phyloP scores from a whole-genome alignment of 2,329 filamentous ascomycete species.

The Ceratocystis cubensis region DNA sequence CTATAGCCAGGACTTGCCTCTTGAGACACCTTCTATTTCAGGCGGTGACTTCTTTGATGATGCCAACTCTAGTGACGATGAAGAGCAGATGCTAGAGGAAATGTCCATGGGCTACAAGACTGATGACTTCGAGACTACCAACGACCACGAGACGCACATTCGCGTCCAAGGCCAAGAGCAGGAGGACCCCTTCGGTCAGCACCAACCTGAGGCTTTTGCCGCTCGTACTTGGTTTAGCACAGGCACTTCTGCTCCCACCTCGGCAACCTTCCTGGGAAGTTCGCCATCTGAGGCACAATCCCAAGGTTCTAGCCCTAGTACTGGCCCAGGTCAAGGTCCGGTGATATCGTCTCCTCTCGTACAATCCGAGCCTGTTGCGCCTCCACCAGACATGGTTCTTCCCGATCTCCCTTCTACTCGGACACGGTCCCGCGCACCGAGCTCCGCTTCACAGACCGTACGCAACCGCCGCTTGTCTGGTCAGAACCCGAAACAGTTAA shows the following conservation, averaged over 20 bases:
- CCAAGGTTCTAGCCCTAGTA: background rate
- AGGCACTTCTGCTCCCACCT: conserved; percentile 17
- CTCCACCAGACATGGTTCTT: conserved; percentile 8
- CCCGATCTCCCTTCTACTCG: conserved; percentile 4
- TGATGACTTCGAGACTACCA: conserved; percentile 63
- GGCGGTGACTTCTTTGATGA: conserved; percentile 42
- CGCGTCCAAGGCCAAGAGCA: background rate
- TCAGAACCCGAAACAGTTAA: conserved; percentile 67
- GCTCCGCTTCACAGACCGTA: conserved; percentile 37
- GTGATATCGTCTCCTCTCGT: background rate
- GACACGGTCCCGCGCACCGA: conserved; percentile 14
- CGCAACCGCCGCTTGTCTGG: conserved; percentile 68
- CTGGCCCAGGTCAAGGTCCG: background rate
- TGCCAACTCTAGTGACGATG: conserved; percentile 54
- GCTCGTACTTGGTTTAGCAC: conserved; percentile 20
- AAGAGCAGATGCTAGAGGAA: conserved; percentile 71
- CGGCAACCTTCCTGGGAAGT: conserved; percentile 12
- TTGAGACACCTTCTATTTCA: conserved; percentile 12
- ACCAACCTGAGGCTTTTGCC: background rate
- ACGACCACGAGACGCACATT: background rate
- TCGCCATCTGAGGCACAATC: conserved; percentile 5
- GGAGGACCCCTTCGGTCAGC: background rate
- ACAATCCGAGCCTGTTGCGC: background rate
- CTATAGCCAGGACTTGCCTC: background rate
- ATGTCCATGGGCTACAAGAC: conserved; percentile 74